Conservation (phyloP, 331 rosid genomes). For the Quercus lobata region DNA sequence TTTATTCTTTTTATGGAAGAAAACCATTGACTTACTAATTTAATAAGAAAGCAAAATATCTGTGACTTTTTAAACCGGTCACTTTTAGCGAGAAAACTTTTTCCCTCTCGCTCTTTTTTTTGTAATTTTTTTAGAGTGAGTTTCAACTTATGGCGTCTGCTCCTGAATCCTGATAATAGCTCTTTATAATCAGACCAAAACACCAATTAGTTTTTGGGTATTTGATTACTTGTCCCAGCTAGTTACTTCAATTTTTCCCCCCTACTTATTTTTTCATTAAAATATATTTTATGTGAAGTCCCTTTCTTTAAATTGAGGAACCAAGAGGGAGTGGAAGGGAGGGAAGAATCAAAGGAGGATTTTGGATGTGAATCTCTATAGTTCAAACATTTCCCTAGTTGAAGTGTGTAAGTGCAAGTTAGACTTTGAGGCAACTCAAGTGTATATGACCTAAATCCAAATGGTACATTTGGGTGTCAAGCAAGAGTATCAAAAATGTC, state of each 20-base stretch:
- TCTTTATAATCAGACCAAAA: too few species aligned
- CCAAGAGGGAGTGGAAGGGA: not conserved
- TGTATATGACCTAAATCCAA: too few species aligned
- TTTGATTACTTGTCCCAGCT: not conserved
- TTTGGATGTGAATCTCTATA: not conserved
- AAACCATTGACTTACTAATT: not conserved
- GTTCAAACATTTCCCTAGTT: not conserved
- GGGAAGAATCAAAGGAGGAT: not conserved
- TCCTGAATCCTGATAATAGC: too few species aligned
- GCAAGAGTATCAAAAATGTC: too few species aligned
- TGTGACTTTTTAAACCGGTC: not conserved
- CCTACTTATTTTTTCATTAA: not conserved
- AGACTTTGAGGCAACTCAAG: too few species aligned
- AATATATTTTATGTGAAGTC: not conserved
- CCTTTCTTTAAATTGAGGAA: not conserved
- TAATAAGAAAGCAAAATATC: not conserved
- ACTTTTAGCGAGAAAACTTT: not conserved
- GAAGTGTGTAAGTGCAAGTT: too few species aligned
- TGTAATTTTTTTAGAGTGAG: too few species aligned
- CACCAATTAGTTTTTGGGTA: too few species aligned
- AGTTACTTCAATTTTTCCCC: not conserved
- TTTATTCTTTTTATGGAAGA: not conserved
- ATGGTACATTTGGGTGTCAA: too few species aligned
- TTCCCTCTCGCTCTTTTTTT: not conserved
- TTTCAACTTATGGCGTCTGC: too few species aligned